Percentiles rank a stretch among this genome's conserved stretches.
Evolutionary conservation across 75 land plant species (phyloP).

Genomic region (Picea glauca): DNA sequence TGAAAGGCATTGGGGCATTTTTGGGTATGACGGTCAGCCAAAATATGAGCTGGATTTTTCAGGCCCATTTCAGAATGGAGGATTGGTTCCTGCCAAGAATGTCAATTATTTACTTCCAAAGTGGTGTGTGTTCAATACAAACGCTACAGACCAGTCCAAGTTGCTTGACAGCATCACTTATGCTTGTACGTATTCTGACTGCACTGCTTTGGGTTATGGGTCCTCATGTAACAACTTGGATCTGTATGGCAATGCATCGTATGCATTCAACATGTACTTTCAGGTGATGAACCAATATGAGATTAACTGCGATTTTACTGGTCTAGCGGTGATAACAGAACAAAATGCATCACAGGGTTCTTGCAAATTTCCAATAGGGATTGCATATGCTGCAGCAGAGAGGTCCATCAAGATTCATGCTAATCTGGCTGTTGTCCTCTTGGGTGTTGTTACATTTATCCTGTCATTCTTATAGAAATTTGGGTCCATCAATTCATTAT

Average conservation of each 20-base stretch:
- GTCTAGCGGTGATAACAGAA: slow-evolving; percentile 19
- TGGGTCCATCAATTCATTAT: too few relatives aligned
- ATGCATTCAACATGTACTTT: slow-evolving; percentile 73
- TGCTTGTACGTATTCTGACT: slow-evolving; percentile 58
- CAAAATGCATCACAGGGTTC: slow-evolving; percentile 40
- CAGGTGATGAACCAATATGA: slow-evolving; percentile 54
- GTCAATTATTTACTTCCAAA: slow-evolving; percentile 39
- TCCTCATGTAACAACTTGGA: slow-evolving; percentile 46
- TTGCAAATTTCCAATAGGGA: slow-evolving; percentile 50
- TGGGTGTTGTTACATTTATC: too few relatives aligned
- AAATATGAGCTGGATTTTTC: slow-evolving; percentile 56
- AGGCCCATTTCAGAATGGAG: slow-evolving; percentile 15
- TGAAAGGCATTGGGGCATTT: slow-evolving; percentile 87
- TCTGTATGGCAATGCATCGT: slow-evolving; percentile 45
- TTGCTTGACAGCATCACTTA: slow-evolving; percentile 42
- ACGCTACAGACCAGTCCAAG: slow-evolving; percentile 15
- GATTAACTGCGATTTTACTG: slow-evolving; percentile 39
- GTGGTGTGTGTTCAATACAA: slow-evolving; percentile 53
- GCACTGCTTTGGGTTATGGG: slow-evolving; percentile 52
- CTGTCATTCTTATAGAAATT: too few relatives aligned
- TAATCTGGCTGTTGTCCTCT: too few relatives aligned
- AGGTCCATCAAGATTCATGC: too few relatives aligned
- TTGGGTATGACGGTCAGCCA: slow-evolving; percentile 50
- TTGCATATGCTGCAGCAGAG: slow-evolving; percentile 9
- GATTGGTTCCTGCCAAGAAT: slow-evolving; percentile 23